phyloP scores from a whole-genome alignment of 371 early-diverging fungal genomes.

The Circinella umbellata region DNA sequence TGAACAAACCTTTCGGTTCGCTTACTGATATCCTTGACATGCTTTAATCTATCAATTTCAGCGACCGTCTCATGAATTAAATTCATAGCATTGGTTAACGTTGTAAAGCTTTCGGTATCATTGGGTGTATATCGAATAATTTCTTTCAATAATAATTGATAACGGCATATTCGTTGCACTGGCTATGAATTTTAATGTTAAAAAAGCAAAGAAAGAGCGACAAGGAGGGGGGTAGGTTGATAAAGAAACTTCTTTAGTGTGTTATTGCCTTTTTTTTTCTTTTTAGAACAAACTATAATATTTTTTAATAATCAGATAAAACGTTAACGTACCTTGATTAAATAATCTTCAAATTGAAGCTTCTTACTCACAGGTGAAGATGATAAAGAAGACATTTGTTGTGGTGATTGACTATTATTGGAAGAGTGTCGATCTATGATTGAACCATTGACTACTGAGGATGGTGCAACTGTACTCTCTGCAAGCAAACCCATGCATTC shows the following conservation, averaged over 20 bases:
- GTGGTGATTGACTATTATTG: neutral
- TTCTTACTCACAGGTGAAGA: constrained; percentile 20
- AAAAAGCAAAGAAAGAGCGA: too few species aligned
- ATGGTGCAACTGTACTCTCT: constrained; percentile 8
- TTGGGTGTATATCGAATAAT: constrained; percentile 41
- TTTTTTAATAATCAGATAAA: neutral
- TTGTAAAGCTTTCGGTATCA: constrained; percentile 28
- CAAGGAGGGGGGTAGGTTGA: too few species aligned
- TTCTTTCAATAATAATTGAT: constrained; percentile 48
- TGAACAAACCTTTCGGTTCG: constrained; percentile 43
- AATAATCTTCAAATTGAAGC: constrained; percentile 52
- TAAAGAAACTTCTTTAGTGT: too few species aligned
- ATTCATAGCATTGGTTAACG: constrained; percentile 29
- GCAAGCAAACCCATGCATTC: constrained; percentile 27
- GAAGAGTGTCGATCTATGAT: neutral
- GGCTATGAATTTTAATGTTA: constrained; percentile 27
- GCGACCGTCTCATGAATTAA: constrained; percentile 41
- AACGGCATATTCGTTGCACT: constrained; percentile 55
- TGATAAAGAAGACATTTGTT: neutral
- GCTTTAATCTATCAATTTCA: constrained; percentile 40
- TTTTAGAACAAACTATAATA: too few species aligned
- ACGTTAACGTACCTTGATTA: constrained; percentile 40
- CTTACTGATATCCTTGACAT: constrained; percentile 37
- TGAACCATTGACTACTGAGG: constrained; percentile 6
- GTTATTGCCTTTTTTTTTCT: too few species aligned